A percentile compares a stretch with the other conserved stretches of the same genome.
Evolutionary conservation across 371 early-diverging fungal species (phyloP).

Genomic region (Mortierella sp.): DNA sequence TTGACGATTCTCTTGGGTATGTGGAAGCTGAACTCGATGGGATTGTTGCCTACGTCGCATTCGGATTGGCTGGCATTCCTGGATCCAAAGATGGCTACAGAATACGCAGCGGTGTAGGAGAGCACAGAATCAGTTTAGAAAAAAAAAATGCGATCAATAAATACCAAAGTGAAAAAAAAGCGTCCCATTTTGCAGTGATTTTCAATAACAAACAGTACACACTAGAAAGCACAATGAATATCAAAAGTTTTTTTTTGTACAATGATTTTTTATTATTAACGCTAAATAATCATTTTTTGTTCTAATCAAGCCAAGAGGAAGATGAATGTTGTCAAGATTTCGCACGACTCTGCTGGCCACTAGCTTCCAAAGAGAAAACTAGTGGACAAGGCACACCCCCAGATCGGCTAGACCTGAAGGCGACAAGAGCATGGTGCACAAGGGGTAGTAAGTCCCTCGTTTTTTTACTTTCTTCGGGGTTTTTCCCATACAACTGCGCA

Average conservation of each 20-base stretch:
- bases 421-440: slow-evolving; percentile 40
- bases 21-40: slow-evolving; percentile 94
- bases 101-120: slow-evolving; percentile 19
- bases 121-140: neutral
- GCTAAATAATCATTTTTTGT: no score
- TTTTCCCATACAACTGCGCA: slow-evolving; percentile 53
- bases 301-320: neutral
- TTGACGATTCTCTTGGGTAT: slow-evolving; percentile 85
- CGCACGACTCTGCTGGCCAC: slow-evolving; percentile 31
- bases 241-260: no score
- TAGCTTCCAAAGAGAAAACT: neutral
- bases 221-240: neutral
- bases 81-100: slow-evolving; percentile 68
- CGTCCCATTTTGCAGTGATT: neutral
- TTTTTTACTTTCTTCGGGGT: slow-evolving; percentile 50
- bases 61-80: slow-evolving; percentile 97
- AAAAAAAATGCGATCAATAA: neutral
- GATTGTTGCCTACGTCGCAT: slow-evolving; percentile 91
- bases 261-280: no score
- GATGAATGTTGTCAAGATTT: slow-evolving; percentile 12
- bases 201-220: neutral
- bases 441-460: slow-evolving; percentile 52
- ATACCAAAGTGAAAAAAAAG: neutral
- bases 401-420: slow-evolving; percentile 8
- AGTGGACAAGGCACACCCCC: slow-evolving; percentile 22